Percentiles rank a stretch among this genome's conserved stretches.
These are phyloP conservation scores for Russula olivacea DNA, from an alignment of 768 basidiomycete genomes.

Conservation along the genomic window DNA sequence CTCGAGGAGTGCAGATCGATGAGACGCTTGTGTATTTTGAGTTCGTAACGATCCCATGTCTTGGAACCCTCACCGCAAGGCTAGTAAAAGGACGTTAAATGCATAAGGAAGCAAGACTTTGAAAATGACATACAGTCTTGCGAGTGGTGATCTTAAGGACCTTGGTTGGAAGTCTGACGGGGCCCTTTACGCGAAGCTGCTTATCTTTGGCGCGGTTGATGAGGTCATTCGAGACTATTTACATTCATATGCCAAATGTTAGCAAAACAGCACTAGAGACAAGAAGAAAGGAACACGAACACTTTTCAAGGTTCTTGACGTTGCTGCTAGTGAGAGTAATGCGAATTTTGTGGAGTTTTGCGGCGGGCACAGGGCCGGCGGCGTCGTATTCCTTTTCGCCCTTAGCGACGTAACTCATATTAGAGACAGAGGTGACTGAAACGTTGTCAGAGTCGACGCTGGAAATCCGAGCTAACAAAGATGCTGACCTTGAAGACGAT, in stretches of 20 bases:
- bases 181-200: conserved; percentile 98
- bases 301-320: conserved; percentile 98
- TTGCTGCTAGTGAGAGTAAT: conserved; percentile 99
- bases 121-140: conserved; percentile 70
- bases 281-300: conserved; percentile 40
- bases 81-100: conserved; percentile 36
- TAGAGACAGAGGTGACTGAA: conserved; percentile 33
- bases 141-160: conserved; percentile 98
- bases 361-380: conserved; percentile 74
- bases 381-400: conserved; percentile 98
- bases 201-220: conserved; percentile 99
- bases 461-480: neutral
- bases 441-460: conserved; percentile 37
- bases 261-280: neutral
- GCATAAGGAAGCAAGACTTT: neutral
- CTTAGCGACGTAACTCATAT: conserved; percentile 98
- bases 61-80: conserved; percentile 99
- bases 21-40: conserved; percentile 98
- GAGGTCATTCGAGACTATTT: conserved; percentile 85
- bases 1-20: conserved; percentile 98
- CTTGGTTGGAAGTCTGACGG: conserved; percentile 98
- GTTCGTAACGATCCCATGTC: conserved; percentile 99
- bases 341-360: conserved; percentile 98
- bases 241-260: neutral
- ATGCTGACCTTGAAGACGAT: conserved; percentile 12